A percentile compares a stretch with the other conserved stretches of the same genome.
Evolutionary conservation across 2,329 filamentous ascomycete genomes (phyloP).

Genomic region (Cryoendolithus antarcticus): DNA sequence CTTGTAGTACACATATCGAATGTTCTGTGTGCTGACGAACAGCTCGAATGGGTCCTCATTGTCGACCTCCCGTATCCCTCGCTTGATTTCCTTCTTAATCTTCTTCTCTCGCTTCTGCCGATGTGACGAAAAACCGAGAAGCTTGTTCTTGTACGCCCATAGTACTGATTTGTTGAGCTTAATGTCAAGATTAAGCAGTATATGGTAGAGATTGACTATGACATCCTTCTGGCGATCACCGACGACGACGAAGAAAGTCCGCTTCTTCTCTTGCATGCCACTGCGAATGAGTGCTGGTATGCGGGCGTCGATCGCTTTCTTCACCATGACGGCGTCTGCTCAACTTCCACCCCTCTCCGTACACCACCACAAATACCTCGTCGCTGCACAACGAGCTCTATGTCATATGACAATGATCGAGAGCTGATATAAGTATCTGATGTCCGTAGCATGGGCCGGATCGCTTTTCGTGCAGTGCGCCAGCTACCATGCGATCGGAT

Average conservation of each 20-base stretch:
- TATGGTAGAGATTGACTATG: constrained; percentile 88
- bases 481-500: too few relatives aligned
- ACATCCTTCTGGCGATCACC: constrained; percentile 92
- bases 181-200: constrained; percentile 78
- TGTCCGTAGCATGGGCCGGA: too few relatives aligned
- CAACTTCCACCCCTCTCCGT: too few relatives aligned
- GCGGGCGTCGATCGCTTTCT: constrained; percentile 60
- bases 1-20: constrained; percentile 99
- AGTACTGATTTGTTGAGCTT: constrained; percentile 93
- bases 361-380: too few relatives aligned
- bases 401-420: too few relatives aligned
- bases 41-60: constrained; percentile 92
- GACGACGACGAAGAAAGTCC: constrained; percentile 94
- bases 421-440: too few relatives aligned
- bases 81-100: constrained; percentile 96
- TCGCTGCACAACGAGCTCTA: too few relatives aligned
- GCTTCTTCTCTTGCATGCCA: constrained; percentile 88
- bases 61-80: constrained; percentile 84
- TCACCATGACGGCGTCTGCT: constrained; percentile 35
- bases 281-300: constrained; percentile 86
- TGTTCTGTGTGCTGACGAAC: constrained; percentile 91
- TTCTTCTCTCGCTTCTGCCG: constrained; percentile 96
- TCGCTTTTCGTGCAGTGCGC: too few relatives aligned
- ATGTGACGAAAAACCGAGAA: constrained; percentile 88
- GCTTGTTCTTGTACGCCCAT: constrained; percentile 98